These are phyloP conservation scores for Dothistroma septosporum DNA, from an alignment of 2,329 filamentous ascomycete species.

Conservation along the genomic window DNA sequence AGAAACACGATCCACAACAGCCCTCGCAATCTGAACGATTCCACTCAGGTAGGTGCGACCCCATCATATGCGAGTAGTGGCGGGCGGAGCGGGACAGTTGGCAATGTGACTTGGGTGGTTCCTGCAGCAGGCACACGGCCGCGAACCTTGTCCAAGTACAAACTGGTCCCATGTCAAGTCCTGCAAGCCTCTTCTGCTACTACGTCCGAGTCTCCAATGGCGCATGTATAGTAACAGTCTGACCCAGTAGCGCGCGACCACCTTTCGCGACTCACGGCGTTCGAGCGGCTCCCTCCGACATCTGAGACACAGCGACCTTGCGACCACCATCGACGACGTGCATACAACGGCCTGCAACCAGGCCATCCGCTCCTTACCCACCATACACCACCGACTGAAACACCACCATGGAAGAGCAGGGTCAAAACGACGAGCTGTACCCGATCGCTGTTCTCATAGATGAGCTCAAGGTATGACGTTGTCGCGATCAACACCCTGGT, in stretches of 20 bases:
- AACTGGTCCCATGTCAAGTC: neutral
- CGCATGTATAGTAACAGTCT: neutral
- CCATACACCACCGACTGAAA: conserved; percentile 10
- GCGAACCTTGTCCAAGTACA: conserved; percentile 13
- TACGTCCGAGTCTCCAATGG: neutral
- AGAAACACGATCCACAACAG: neutral
- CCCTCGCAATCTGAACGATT: neutral
- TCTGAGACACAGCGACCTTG: conserved; percentile 13
- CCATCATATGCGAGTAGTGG: neutral
- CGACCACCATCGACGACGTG: conserved; percentile 8
- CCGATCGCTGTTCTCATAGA: conserved; percentile 99
- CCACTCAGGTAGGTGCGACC: neutral
- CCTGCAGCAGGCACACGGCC: conserved; percentile 9
- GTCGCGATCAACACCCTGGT: neutral
- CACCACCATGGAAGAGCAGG: conserved; percentile 74
- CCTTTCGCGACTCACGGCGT: neutral
- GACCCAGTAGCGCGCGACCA: conserved; percentile 1
- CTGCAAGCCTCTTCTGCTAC: neutral
- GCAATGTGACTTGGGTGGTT: neutral
- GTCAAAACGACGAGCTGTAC: conserved; percentile 97
- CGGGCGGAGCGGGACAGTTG: neutral
- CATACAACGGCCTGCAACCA: conserved; percentile 22
- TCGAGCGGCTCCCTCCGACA: conserved; percentile 5
- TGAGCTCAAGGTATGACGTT: conserved; percentile 79
- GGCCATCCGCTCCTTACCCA: conserved; percentile 29